Evolutionary conservation across 192 early-diverging fungal species (phyloP).

Genomic region (Bifiguratus adelaidae): DNA sequence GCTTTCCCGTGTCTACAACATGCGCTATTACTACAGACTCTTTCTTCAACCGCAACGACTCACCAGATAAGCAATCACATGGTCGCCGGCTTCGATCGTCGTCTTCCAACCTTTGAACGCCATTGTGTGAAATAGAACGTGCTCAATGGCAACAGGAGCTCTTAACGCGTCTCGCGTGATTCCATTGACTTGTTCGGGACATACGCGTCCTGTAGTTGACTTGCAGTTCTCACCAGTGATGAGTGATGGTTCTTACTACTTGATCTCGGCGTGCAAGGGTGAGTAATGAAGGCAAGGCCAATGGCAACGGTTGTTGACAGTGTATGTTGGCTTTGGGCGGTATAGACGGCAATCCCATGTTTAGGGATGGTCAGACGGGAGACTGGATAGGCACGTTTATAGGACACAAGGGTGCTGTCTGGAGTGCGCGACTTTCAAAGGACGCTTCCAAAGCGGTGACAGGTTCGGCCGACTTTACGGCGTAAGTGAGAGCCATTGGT

Average conservation of each 20-base stretch:
- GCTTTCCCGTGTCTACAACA: conserved; percentile 50
- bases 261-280: conserved; percentile 89
- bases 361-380: conserved; percentile 78
- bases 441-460: conserved; percentile 78
- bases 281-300: not conserved
- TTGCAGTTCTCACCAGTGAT: conserved; percentile 69
- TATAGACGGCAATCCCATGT: conserved; percentile 77
- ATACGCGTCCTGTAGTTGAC: conserved; percentile 85
- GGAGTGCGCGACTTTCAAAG: conserved; percentile 70
- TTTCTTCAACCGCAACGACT: not conserved
- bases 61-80: conserved; percentile 68
- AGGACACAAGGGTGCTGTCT: conserved; percentile 89
- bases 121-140: too few species aligned
- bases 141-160: too few species aligned
- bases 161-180: conserved; percentile 42
- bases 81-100: conserved; percentile 68
- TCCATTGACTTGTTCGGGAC: conserved; percentile 82
- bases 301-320: not conserved
- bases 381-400: conserved; percentile 90
- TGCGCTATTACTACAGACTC: not conserved
- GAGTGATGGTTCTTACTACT: conserved; percentile 59
- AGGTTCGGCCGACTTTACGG: conserved; percentile 89
- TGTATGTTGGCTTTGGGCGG: not conserved
- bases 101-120: conserved; percentile 18
- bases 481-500: conserved; percentile 29